These are phyloP conservation scores for Plasmodium fragile DNA, from an alignment of 169 alveolate species.

Conservation along the genomic window DNA sequence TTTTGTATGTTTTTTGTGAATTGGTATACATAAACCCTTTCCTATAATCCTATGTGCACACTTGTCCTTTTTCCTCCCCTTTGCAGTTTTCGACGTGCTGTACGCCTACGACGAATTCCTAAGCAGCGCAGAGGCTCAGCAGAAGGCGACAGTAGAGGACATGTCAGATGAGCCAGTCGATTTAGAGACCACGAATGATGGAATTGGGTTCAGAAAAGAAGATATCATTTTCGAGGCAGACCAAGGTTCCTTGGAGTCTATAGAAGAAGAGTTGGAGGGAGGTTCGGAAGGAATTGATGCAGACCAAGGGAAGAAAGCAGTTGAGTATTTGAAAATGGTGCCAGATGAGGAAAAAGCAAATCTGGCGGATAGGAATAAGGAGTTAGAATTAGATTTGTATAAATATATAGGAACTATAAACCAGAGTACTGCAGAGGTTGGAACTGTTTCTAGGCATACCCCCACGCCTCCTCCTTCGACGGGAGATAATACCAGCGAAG, in stretches of 20 bases:
- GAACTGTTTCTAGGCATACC: not conserved
- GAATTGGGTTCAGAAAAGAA: slow-evolving; percentile 47
- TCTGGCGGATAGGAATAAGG: slow-evolving; percentile 10
- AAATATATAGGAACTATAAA: slow-evolving; percentile 18
- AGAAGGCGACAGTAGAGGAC: slow-evolving; percentile 8
- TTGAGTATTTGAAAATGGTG: slow-evolving; percentile 3
- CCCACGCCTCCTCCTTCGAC: not conserved
- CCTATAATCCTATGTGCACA: not conserved
- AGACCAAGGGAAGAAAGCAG: not conserved
- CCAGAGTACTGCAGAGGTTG: not conserved
- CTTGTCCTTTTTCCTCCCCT: not conserved
- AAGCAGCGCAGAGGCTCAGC: not conserved
- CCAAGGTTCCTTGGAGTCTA: slow-evolving; percentile 8
- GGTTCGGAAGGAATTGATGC: not conserved
- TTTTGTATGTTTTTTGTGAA: too few relatives aligned
- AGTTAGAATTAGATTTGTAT: slow-evolving; percentile 45
- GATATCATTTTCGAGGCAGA: slow-evolving; percentile 35
- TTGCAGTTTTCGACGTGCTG: slow-evolving; percentile 22
- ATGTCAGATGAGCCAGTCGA: slow-evolving; percentile 18
- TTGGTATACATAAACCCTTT: not conserved
- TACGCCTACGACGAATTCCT: not conserved
- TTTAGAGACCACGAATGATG: slow-evolving; percentile 44
- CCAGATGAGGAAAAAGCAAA: slow-evolving; percentile 7
- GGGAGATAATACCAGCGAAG: not conserved
- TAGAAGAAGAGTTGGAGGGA: not conserved